Conservation (phyloP, 768 basidiomycete species). For the Boletus speciosus region DNA sequence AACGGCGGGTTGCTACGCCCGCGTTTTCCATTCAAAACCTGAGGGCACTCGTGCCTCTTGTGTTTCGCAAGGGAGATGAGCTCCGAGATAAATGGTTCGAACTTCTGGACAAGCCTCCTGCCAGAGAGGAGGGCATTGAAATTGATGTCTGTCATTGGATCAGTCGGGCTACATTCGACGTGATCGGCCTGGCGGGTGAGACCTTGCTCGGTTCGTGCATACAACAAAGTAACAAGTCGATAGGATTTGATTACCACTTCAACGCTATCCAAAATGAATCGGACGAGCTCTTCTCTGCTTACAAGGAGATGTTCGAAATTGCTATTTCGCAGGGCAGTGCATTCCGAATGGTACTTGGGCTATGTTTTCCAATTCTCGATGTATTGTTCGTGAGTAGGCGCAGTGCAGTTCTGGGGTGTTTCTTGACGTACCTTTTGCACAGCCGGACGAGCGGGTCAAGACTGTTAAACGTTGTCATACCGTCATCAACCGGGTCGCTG, state of each 20-base stretch:
- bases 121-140: slow-evolving; percentile 24
- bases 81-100: slow-evolving; percentile 59
- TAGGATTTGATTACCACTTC: slow-evolving; percentile 86
- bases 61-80: slow-evolving; percentile 64
- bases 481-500: slow-evolving; percentile 68
- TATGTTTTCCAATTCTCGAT: slow-evolving; percentile 58
- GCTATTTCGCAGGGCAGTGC: slow-evolving; percentile 43
- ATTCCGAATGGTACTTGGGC: slow-evolving; percentile 44
- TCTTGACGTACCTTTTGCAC: slow-evolving; percentile 1
- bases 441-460: slow-evolving; percentile 54
- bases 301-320: slow-evolving; percentile 81
- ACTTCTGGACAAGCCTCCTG: slow-evolving; percentile 35
- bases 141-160: slow-evolving; percentile 82
- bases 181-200: slow-evolving; percentile 84
- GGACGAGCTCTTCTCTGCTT: slow-evolving; percentile 74
- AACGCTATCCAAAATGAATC: slow-evolving; percentile 76
- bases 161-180: slow-evolving; percentile 82
- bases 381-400: slow-evolving; percentile 50
- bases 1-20: slow-evolving; percentile 71
- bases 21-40: slow-evolving; percentile 81
- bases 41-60: slow-evolving; percentile 65
- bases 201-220: not conserved
- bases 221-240: not conserved
- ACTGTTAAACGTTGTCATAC: slow-evolving; percentile 55
- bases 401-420: not conserved